phyloP scores from a whole-genome alignment of 148 eudicot genomes.

The Arctostaphylos glauca region DNA sequence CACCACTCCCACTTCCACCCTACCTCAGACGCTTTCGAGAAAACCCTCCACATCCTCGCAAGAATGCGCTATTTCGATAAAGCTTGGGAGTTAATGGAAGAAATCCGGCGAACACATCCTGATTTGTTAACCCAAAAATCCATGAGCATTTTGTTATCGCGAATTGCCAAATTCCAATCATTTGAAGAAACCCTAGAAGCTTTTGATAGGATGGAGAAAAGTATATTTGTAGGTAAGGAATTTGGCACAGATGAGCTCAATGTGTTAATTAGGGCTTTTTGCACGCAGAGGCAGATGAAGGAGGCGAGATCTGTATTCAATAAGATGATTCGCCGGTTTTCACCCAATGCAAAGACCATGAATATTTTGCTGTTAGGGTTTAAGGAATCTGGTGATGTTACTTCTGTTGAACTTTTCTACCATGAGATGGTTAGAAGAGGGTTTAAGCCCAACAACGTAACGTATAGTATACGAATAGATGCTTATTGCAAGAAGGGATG shows the following conservation, averaged over 20 bases:
- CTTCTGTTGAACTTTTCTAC: constrained; percentile 78
- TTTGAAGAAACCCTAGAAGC: constrained; percentile 79
- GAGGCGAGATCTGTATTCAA: constrained; percentile 79
- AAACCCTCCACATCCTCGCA: constrained; percentile 73
- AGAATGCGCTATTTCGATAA: constrained; percentile 82
- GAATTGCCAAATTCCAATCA: constrained; percentile 65
- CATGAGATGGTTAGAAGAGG: constrained; percentile 89
- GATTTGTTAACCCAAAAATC: constrained; percentile 69
- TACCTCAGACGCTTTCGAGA: constrained; percentile 75
- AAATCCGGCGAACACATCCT: constrained; percentile 37
- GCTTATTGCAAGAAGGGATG: constrained; percentile 73
- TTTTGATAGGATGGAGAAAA: constrained; percentile 74
- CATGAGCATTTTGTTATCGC: constrained; percentile 76
- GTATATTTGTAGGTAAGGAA: constrained; percentile 44
- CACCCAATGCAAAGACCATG: constrained; percentile 75
- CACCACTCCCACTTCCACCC: constrained; percentile 38
- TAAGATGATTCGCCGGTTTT: constrained; percentile 53
- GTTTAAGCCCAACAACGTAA: constrained; percentile 65
- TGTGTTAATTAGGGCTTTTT: constrained; percentile 72
- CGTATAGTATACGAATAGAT: constrained; percentile 80
- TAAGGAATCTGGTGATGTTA: constrained; percentile 72
- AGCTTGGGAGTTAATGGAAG: constrained; percentile 85
- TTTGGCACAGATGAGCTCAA: constrained; percentile 82
- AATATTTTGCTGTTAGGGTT: constrained; percentile 89
- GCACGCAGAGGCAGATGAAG: constrained; percentile 83